Conservation (phyloP, 1,284 basidiomycete genomes). For the Porogramme epimiltina region DNA sequence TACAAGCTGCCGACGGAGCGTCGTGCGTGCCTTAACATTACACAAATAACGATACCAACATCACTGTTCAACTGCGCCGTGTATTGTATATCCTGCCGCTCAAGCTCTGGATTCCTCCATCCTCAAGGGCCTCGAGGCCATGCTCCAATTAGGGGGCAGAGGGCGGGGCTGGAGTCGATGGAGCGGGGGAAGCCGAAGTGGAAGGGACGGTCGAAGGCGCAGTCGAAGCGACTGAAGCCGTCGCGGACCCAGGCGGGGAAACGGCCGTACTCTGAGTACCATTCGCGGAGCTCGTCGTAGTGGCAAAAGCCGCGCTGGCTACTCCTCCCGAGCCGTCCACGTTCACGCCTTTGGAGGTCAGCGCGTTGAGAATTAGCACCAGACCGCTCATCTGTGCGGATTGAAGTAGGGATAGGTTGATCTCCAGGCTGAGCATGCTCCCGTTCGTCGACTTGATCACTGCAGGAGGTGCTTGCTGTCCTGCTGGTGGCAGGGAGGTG, state of each 20-base stretch:
- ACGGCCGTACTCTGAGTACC: slow-evolving; percentile 2
- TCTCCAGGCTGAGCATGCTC: slow-evolving; percentile 69
- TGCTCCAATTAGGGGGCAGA: background rate
- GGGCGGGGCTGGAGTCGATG: background rate
- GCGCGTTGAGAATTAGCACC: slow-evolving; percentile 66
- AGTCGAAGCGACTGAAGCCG: slow-evolving; percentile 9
- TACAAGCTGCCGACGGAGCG: too few relatives aligned
- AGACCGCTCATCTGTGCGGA: slow-evolving; percentile 72
- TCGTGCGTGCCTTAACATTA: slow-evolving; percentile 8
- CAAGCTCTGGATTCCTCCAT: slow-evolving; percentile 4
- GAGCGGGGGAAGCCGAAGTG: background rate
- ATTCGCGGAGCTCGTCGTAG: slow-evolving; percentile 5
- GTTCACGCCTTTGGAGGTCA: slow-evolving; percentile 40
- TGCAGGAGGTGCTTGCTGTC: slow-evolving; percentile 65
- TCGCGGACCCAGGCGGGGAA: background rate
- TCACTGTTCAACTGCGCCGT: slow-evolving; percentile 1
- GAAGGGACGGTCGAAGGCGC: slow-evolving; percentile 2
- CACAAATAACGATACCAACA: slow-evolving; percentile 22
- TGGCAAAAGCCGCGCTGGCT: background rate
- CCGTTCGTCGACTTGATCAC: slow-evolving; percentile 70
- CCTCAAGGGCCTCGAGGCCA: background rate
- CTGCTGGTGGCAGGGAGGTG: slow-evolving; percentile 53
- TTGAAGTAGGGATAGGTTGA: slow-evolving; percentile 72
- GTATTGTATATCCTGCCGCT: slow-evolving; percentile 11
- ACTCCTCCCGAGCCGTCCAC: slow-evolving; percentile 18